Evolutionary conservation across 768 basidiomycete genomes (phyloP).

Genomic region (Pleurotus tuber-regium): DNA sequence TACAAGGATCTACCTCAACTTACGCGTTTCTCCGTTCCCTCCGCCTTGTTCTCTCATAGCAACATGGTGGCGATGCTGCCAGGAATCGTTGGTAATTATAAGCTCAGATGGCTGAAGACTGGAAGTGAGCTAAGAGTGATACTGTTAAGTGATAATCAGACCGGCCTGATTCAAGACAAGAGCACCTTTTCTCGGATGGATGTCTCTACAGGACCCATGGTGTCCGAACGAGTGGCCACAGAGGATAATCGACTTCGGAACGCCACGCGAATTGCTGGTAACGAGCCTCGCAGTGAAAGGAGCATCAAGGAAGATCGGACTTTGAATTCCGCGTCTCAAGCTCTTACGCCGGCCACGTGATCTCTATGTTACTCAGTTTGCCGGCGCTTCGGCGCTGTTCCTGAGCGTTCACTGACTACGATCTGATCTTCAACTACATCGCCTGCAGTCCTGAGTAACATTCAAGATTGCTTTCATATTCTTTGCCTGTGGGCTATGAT

Average conservation of each 20-base stretch:
- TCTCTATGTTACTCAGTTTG: neutral
- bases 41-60: constrained; percentile 73
- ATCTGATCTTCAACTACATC: neutral
- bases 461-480: neutral
- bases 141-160: constrained; percentile 17
- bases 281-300: constrained; percentile 2
- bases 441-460: neutral
- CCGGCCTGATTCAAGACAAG: constrained; percentile 11
- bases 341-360: neutral
- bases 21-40: constrained; percentile 80
- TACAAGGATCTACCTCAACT: constrained; percentile 27
- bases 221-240: neutral
- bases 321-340: neutral
- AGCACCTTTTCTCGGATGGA: constrained; percentile 60
- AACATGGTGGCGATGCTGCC: constrained; percentile 81
- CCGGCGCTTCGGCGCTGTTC: neutral
- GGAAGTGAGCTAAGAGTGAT: constrained; percentile 49
- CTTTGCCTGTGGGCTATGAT: no score
- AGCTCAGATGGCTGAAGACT: constrained; percentile 63
- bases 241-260: constrained; percentile 6
- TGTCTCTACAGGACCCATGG: constrained; percentile 52
- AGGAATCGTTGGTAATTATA: constrained; percentile 76
- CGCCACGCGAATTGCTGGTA: constrained; percentile 6
- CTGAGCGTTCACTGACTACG: neutral
- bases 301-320: constrained; percentile 7